Percentiles rank a stretch among this genome's conserved stretches.
Evolutionary conservation across 164 flowering plant species (phyloP).

Genomic region (Vitis riparia): DNA sequence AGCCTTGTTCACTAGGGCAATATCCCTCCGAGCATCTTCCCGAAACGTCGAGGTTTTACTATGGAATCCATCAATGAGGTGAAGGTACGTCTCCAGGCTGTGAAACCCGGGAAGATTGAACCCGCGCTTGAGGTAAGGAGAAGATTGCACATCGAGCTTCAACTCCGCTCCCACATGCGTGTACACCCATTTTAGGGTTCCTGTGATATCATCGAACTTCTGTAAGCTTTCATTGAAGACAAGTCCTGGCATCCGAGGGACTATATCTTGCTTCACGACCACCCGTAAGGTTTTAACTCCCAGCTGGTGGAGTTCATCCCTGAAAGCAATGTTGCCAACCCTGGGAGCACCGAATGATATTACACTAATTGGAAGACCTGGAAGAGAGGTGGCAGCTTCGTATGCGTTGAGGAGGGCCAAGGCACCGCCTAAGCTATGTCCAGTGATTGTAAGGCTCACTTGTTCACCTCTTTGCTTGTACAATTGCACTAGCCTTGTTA

Average conservation of each 20-base stretch:
- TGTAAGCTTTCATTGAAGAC: slow-evolving; percentile 34
- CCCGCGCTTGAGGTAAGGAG: slow-evolving; percentile 43
- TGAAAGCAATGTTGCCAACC: slow-evolving; percentile 45
- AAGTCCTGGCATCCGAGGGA: slow-evolving; percentile 48
- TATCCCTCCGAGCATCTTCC: too few relatives aligned
- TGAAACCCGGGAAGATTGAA: slow-evolving; percentile 34
- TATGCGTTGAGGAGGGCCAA: slow-evolving; percentile 12
- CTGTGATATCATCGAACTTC: slow-evolving; percentile 31
- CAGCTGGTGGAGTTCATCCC: slow-evolving; percentile 31
- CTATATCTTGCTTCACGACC: slow-evolving; percentile 41
- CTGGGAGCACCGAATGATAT: slow-evolving; percentile 48
- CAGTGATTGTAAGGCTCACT: slow-evolving; percentile 53
- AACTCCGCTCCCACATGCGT: slow-evolving; percentile 55
- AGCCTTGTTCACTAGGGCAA: too few relatives aligned
- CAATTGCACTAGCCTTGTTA: slow-evolving; percentile 24
- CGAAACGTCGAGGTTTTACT: too few relatives aligned
- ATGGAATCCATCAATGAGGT: too few relatives aligned
- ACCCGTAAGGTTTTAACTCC: slow-evolving; percentile 48
- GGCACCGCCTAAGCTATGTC: slow-evolving; percentile 61
- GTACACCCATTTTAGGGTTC: slow-evolving; percentile 41
- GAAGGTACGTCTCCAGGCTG: slow-evolving; percentile 1
- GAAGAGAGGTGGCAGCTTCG: slow-evolving; percentile 34
- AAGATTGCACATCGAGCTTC: slow-evolving; percentile 30
- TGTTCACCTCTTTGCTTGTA: slow-evolving; percentile 33
- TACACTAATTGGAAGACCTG: slow-evolving; percentile 32